Conservation (phyloP, 805 yeast species). For the Wickerhamomyces hampshirensis region DNA sequence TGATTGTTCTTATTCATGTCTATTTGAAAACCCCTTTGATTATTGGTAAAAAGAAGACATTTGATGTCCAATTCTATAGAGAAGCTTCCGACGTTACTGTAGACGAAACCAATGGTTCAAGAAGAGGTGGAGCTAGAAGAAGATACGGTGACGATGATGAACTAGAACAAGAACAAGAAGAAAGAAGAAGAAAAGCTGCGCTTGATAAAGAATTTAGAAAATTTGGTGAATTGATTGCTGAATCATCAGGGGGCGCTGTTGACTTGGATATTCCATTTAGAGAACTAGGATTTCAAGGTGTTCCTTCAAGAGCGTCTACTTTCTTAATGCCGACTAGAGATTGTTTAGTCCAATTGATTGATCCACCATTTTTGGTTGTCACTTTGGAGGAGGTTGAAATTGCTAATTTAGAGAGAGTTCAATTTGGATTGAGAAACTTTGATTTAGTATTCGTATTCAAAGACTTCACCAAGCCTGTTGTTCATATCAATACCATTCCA, state of each 20-base stretch:
- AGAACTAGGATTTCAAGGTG: constrained; percentile 96
- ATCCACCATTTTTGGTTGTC: constrained; percentile 91
- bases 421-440: constrained; percentile 93
- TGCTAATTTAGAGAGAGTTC: constrained; percentile 95
- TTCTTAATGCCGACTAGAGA: constrained; percentile 96
- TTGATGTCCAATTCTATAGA: constrained; percentile 92
- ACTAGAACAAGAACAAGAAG: constrained; percentile 97
- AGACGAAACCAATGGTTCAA: constrained; percentile 94
- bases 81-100: constrained; percentile 95
- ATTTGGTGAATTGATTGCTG: constrained; percentile 88
- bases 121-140: constrained; percentile 59
- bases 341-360: constrained; percentile 89
- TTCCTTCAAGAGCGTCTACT: constrained; percentile 91
- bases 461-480: constrained; percentile 82
- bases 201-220: constrained; percentile 87
- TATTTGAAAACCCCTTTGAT: constrained; percentile 90
- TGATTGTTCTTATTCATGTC: constrained; percentile 87
- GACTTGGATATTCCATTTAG: constrained; percentile 94
- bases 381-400: constrained; percentile 89
- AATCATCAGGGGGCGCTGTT: constrained; percentile 74
- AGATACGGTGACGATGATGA: constrained; percentile 98
- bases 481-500: constrained; percentile 92
- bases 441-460: constrained; percentile 96
- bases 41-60: constrained; percentile 93
- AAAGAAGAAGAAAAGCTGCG: constrained; percentile 84